Evolutionary conservation across 805 yeast species (phyloP).

Genomic region (Candida oleophila): DNA sequence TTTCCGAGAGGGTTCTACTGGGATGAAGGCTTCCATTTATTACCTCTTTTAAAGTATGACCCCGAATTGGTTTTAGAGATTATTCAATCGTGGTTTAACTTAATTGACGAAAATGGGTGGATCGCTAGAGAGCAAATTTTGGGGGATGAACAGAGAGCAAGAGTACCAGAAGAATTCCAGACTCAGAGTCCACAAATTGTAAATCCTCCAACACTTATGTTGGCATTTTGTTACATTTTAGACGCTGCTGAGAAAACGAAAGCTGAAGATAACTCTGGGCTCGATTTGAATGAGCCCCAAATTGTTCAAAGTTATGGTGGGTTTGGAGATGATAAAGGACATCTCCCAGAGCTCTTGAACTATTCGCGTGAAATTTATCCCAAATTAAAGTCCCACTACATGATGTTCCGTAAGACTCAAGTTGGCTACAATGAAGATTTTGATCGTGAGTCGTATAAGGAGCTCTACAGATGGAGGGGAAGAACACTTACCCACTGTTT

Average conservation of each 20-base stretch:
- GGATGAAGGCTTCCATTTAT: conserved; percentile 96
- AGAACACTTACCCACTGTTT: conserved; percentile 81
- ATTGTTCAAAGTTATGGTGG: conserved; percentile 18
- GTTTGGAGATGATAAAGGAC: conserved; percentile 8
- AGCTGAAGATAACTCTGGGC: conserved; percentile 12
- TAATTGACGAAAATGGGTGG: conserved; percentile 93
- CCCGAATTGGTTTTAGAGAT: conserved; percentile 79
- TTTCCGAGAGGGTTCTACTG: conserved; percentile 97
- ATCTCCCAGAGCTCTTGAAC: conserved; percentile 49
- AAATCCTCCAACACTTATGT: conserved; percentile 91
- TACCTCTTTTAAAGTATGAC: conserved; percentile 81
- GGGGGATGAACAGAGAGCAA: conserved; percentile 85
- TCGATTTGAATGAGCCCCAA: conserved; percentile 30
- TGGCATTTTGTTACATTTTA: conserved; percentile 61
- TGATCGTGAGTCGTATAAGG: conserved; percentile 52
- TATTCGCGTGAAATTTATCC: conserved; percentile 74
- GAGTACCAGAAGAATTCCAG: conserved; percentile 81
- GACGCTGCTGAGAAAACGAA: conserved; percentile 29
- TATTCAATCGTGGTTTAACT: conserved; percentile 79
- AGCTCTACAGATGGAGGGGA: conserved; percentile 92
- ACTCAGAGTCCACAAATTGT: conserved; percentile 88
- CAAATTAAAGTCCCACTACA: conserved; percentile 68
- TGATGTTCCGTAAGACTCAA: conserved; percentile 84
- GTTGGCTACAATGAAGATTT: conserved; percentile 71
- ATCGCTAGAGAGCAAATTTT: conserved; percentile 93